Conservation (phyloP, 805 yeast species). For the Myxozyma sirexii region DNA sequence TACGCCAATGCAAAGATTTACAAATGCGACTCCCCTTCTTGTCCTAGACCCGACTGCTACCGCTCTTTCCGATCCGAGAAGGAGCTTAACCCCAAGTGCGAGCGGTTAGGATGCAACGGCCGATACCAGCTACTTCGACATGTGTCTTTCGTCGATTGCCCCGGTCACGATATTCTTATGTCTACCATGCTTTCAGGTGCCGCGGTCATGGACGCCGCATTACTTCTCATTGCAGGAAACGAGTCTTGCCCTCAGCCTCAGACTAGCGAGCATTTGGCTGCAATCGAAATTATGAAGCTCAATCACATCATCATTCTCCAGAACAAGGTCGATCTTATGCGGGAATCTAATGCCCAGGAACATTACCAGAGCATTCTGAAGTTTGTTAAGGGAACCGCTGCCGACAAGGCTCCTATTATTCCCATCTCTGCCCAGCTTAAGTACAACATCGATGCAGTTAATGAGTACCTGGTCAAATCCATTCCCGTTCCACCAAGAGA, state of each 20-base stretch:
- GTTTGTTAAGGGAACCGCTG: constrained; percentile 96
- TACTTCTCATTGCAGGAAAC: constrained; percentile 93
- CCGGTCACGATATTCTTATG: constrained; percentile 99
- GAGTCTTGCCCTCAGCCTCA: constrained; percentile 99
- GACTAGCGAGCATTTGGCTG: constrained; percentile 98
- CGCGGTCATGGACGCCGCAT: constrained; percentile 99
- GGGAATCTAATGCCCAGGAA: constrained; percentile 93
- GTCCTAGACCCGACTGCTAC: constrained; percentile 95
- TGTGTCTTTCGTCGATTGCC: constrained; percentile 98
- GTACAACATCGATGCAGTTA: constrained; percentile 97
- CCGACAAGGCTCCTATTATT: constrained; percentile 98
- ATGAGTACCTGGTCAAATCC: constrained; percentile 90
- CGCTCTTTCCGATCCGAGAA: constrained; percentile 91
- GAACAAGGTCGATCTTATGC: constrained; percentile 97
- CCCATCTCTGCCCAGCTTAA: constrained; percentile 99
- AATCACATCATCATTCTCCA: constrained; percentile 95
- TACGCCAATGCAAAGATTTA: constrained; percentile 98
- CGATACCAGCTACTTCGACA: constrained; percentile 91
- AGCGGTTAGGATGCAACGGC: constrained; percentile 83
- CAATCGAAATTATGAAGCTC: constrained; percentile 98
- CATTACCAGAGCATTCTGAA: constrained; percentile 90
- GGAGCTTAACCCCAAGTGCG: constrained; percentile 92
- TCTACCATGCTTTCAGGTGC: constrained; percentile 99
- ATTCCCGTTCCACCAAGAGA: constrained; percentile 97
- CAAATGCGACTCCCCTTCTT: constrained; percentile 79